These are phyloP conservation scores for Alloteropsis semialata DNA, from an alignment of 176 grass and related monocot species.

Conservation along the genomic window DNA sequence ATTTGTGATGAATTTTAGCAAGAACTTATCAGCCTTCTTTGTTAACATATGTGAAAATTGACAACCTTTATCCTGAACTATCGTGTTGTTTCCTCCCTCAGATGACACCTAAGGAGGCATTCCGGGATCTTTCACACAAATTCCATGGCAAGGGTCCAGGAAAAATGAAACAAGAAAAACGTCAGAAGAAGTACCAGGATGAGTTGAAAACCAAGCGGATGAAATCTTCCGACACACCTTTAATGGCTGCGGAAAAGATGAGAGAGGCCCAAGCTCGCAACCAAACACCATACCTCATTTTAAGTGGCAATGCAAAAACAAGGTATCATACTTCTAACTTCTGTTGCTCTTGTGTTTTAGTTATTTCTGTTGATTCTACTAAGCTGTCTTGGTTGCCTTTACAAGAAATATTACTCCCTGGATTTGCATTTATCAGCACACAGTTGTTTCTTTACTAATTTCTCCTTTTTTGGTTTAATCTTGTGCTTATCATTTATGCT, in stretches of 20 bases:
- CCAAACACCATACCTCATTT: conserved; percentile 77
- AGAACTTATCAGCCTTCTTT: conserved; percentile 3
- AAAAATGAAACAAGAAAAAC: conserved; percentile 91
- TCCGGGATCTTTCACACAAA: conserved; percentile 78
- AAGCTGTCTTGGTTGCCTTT: neutral
- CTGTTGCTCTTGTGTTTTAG: neutral
- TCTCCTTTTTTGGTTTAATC: neutral
- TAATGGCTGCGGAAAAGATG: conserved; percentile 81
- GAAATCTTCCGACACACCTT: conserved; percentile 76
- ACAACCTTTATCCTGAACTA: conserved; percentile 4
- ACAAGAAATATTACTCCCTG: neutral
- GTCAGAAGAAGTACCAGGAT: conserved; percentile 73
- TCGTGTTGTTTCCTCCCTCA: conserved; percentile 10
- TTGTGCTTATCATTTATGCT: neutral
- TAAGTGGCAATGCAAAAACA: conserved; percentile 81
- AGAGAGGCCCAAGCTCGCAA: conserved; percentile 78
- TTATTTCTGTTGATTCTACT: neutral
- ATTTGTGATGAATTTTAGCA: neutral
- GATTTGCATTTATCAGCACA: neutral
- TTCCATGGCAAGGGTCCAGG: conserved; percentile 94
- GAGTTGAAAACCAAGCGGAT: conserved; percentile 85
- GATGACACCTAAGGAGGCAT: conserved; percentile 95
- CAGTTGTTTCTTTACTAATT: neutral
- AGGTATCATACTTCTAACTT: conserved; percentile 46
- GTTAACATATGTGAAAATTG: conserved; percentile 2